phyloP scores from a whole-genome alignment of 2,329 filamentous ascomycete species.

The Triangularia setosa region DNA sequence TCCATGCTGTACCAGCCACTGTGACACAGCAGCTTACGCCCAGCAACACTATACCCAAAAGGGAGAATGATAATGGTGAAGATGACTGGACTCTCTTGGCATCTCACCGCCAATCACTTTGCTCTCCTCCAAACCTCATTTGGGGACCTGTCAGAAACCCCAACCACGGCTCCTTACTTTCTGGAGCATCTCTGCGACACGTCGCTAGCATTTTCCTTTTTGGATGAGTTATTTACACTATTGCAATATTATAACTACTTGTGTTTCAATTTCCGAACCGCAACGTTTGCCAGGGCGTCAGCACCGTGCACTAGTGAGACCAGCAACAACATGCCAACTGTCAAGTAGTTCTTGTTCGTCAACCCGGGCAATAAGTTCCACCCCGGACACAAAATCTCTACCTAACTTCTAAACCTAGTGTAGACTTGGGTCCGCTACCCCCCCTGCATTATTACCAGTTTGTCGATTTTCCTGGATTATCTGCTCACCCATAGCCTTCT shows the following conservation, averaged over 20 bases:
- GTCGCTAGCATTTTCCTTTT: not conserved
- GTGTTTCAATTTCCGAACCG: not conserved
- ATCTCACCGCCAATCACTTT: not conserved
- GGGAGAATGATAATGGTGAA: conserved; percentile 3
- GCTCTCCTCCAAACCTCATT: not conserved
- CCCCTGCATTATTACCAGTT: no score
- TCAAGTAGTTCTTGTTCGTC: conserved; percentile 15
- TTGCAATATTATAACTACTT: no score
- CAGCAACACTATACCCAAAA: not conserved
- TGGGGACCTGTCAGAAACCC: not conserved
- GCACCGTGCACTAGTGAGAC: no score
- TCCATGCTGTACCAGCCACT: not conserved
- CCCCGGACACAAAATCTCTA: conserved; percentile 16
- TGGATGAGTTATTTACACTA: not conserved
- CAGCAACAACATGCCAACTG: not conserved
- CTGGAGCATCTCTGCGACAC: not conserved
- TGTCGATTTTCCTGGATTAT: no score
- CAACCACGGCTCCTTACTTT: not conserved
- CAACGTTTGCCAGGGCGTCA: not conserved
- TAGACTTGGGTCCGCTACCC: no score
- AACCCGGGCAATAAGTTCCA: conserved; percentile 11
- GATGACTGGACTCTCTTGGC: not conserved
- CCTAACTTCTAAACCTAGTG: no score
- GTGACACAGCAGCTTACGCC: not conserved
- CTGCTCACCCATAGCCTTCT: no score